These are phyloP conservation scores for Rhizophagus sp. DNA, from an alignment of 192 early-diverging fungal genomes.

Conservation along the genomic window DNA sequence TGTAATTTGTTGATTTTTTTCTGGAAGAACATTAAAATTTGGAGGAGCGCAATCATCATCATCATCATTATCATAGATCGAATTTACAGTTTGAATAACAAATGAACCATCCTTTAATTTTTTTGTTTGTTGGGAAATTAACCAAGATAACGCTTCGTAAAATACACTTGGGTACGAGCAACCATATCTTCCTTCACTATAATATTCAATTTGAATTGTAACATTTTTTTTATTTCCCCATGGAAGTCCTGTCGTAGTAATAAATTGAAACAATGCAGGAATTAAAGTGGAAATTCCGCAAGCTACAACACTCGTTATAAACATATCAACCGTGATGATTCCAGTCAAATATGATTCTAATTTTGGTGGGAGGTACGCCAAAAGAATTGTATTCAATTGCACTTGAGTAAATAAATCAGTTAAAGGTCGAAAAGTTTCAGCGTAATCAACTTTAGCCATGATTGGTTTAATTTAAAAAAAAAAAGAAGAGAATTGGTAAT, in stretches of 20 bases:
- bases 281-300: not conserved
- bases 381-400: slow-evolving; percentile 4
- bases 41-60: not conserved
- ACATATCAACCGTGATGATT: slow-evolving; percentile 27
- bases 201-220: slow-evolving; percentile 22
- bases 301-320: not conserved
- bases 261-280: not conserved
- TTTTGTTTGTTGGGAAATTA: slow-evolving; percentile 26
- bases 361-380: slow-evolving; percentile 19
- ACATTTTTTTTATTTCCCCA: not conserved
- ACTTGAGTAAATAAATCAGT: not conserved
- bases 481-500: no score
- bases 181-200: not conserved
- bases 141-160: slow-evolving; percentile 24
- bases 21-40: slow-evolving; percentile 10
- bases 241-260: no score
- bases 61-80: not conserved
- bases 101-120: not conserved
- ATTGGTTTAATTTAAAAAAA: not conserved
- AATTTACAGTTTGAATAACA: not conserved
- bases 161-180: not conserved
- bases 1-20: not conserved
- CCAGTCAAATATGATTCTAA: slow-evolving; percentile 8
- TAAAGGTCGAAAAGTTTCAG: slow-evolving; percentile 4
- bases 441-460: not conserved